Base-by-base conservation (phyloP, 2,329 filamentous ascomycete genomes). In the Aspergillus sp. region DNA sequence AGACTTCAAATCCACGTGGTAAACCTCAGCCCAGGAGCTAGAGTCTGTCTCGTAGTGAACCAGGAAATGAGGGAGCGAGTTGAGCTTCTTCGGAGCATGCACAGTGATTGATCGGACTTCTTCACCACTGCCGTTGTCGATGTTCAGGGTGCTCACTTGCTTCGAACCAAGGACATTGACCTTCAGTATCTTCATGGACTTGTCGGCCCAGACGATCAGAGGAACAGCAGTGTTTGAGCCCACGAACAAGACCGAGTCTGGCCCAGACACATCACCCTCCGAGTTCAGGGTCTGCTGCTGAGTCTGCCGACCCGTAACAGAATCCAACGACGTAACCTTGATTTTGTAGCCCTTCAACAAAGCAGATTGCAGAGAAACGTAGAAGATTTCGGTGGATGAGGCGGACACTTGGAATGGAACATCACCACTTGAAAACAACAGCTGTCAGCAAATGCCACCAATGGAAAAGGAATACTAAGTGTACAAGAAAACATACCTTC, bases 11-110 rank as follows among this genome's bases (percentile, higher is more conserved):
- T 95, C 79, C 46, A 94, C 78, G 57, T 95, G 88, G 60, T 85
- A 96, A 28, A 97, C 85, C 49, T 94, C 86, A 3, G 86, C 91
- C 73, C 86, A 88, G 60, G 90, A 87, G 12, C 82, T 82, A 3
- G 72, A 72, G 31, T 74, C 74, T 0, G 88, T 88, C 55, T 83
- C 77, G 55, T 82, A 89, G 54, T 95, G 87, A 5, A 95, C 86
- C 29, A 96, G 72, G 70, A 96, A 94, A 69, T 95, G 89, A 32
- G 88, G 76, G 37, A 82, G 75, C 4, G 87, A 85, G 58, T 86
- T 85, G 28, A 81, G 69, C 43, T 85, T 75, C 51, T 83, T 82
- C 11, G 89, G 85, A 1, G 87, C 86, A 59, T 94, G 88, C 19
- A 95, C 73, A 2, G 69, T 66, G 37, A 86, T 72, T 13, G 72